Evolutionary conservation across 108 stramenopile genomes (phyloP).

Genomic region (Halocafeteria seosinensis): DNA sequence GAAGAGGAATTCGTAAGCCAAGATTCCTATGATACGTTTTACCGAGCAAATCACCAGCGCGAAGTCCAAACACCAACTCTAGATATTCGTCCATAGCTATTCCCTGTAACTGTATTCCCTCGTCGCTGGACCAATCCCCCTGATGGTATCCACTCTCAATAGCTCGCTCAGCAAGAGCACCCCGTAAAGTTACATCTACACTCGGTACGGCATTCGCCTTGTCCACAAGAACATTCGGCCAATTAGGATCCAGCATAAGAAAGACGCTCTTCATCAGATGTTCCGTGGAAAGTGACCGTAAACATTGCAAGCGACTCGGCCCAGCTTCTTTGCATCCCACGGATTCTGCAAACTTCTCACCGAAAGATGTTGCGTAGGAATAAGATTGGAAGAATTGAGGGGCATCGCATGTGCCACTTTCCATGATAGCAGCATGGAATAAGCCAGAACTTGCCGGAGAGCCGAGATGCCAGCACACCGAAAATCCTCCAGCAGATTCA

Average conservation of each 20-base stretch:
- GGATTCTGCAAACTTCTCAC: background rate
- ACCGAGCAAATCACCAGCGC: too few relatives aligned
- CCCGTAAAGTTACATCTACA: too few relatives aligned
- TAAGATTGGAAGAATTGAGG: constrained; percentile 5
- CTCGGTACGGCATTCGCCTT: background rate
- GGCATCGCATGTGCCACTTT: constrained; percentile 12
- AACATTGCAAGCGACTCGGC: background rate
- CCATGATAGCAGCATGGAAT: constrained; percentile 49
- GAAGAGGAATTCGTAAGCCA: background rate
- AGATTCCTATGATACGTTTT: too few relatives aligned
- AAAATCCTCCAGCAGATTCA: constrained; percentile 47
- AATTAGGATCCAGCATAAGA: background rate
- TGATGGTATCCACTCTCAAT: too few relatives aligned
- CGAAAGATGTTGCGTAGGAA: background rate
- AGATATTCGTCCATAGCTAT: too few relatives aligned
- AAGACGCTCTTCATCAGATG: background rate
- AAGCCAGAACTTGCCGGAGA: constrained; percentile 8
- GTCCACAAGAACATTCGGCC: background rate
- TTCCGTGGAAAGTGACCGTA: background rate
- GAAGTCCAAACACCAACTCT: too few relatives aligned
- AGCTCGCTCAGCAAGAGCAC: too few relatives aligned
- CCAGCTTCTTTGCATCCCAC: background rate
- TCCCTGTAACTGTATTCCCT: too few relatives aligned
- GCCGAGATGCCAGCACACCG: constrained; percentile 14
- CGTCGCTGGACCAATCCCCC: too few relatives aligned